Percentiles rank a stretch among this genome's conserved stretches.
These are phyloP conservation scores for Diaporthe batatas DNA, from an alignment of 2,329 filamentous ascomycete species.

Conservation along the genomic window DNA sequence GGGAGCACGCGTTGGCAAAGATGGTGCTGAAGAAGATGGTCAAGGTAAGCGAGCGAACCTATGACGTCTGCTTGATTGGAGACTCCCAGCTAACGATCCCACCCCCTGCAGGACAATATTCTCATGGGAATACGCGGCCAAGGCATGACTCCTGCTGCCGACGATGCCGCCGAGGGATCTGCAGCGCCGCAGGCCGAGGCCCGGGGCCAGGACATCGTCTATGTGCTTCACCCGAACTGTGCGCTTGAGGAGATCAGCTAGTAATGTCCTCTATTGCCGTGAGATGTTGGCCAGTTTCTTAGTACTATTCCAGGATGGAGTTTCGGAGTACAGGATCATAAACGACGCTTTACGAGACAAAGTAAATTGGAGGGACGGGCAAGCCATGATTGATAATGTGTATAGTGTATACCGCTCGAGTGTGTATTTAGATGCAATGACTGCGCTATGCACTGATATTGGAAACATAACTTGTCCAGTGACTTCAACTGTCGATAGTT, in stretches of 20 bases:
- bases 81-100: conserved; percentile 47
- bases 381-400: conserved; percentile 39
- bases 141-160: conserved; percentile 63
- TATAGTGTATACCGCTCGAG: conserved; percentile 14
- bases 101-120: conserved; percentile 79
- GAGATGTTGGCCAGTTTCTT: not conserved
- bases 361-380: conserved; percentile 12
- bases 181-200: conserved; percentile 53
- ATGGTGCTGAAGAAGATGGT: conserved; percentile 97
- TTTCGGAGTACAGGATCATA: conserved; percentile 27
- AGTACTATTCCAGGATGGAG: conserved; percentile 16
- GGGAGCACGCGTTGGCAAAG: conserved; percentile 77
- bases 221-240: conserved; percentile 95
- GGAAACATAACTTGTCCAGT: not conserved
- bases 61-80: not conserved
- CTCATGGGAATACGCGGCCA: conserved; percentile 82
- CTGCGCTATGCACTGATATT: not conserved
- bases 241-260: conserved; percentile 75
- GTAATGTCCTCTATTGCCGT: not conserved
- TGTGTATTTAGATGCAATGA: conserved; percentile 1
- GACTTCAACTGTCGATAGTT: not conserved
- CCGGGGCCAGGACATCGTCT: conserved; percentile 70
- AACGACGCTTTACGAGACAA: not conserved
- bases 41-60: conserved; percentile 75
- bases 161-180: conserved; percentile 57